phyloP scores from a whole-genome alignment of 2,329 filamentous ascomycete genomes.

The Didymella exigua region DNA sequence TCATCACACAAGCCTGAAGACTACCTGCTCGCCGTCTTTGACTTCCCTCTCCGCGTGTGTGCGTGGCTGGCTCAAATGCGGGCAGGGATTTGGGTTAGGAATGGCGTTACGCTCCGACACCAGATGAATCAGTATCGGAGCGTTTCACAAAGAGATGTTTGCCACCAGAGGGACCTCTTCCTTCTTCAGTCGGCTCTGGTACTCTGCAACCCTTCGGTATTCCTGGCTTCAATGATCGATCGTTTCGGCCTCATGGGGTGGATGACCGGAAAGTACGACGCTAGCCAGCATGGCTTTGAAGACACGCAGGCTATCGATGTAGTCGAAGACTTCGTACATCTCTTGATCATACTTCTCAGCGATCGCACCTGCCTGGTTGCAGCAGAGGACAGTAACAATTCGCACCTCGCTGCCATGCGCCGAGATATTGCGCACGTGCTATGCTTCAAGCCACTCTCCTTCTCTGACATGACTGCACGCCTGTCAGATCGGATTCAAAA shows the following conservation, averaged over 20 bases:
- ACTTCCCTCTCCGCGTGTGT: slow-evolving; percentile 90
- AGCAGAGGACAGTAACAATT: slow-evolving; percentile 67
- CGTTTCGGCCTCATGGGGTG: slow-evolving; percentile 87
- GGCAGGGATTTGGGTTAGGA: slow-evolving; percentile 97
- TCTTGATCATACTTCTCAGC: slow-evolving; percentile 87
- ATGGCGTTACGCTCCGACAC: slow-evolving; percentile 92
- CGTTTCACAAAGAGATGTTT: slow-evolving; percentile 86
- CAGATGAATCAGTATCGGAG: slow-evolving; percentile 94
- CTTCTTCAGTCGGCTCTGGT: slow-evolving; percentile 90
- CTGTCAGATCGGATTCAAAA: slow-evolving; percentile 90
- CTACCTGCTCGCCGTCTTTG: slow-evolving; percentile 84
- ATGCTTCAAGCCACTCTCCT: slow-evolving; percentile 95
- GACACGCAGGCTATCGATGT: slow-evolving; percentile 89
- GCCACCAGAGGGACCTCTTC: slow-evolving; percentile 93
- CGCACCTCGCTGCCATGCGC: slow-evolving; percentile 74
- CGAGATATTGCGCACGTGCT: slow-evolving; percentile 91
- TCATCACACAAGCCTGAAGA: slow-evolving; percentile 71
- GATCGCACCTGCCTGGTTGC: slow-evolving; percentile 82
- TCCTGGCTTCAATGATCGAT: slow-evolving; percentile 88
- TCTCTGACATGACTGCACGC: slow-evolving; percentile 85
- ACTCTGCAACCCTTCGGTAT: slow-evolving; percentile 78
- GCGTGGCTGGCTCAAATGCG: slow-evolving; percentile 99
- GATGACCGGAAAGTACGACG: slow-evolving; percentile 80
- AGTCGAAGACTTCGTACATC: slow-evolving; percentile 92
- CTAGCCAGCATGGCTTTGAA: slow-evolving; percentile 72